Evolutionary conservation across 1,284 basidiomycete species (phyloP), one percentile per base, ranked within the genome.

Genomic region (Tilletia indica): DNA sequence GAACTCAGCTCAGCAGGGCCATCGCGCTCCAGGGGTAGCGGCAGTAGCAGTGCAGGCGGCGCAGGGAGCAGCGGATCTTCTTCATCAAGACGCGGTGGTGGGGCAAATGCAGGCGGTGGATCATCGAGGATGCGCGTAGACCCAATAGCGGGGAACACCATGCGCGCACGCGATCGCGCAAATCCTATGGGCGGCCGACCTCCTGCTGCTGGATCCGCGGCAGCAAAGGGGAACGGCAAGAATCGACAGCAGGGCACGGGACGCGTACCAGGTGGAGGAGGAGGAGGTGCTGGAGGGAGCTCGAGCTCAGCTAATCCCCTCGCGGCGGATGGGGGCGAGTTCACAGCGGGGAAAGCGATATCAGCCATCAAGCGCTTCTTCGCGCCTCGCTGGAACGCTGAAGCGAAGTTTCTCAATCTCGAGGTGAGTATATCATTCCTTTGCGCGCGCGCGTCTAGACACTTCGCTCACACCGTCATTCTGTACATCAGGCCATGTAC

Each of bases 341-440:
- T 34, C 42, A 58, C 48, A 31, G 69, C 51, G 34, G 45, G 47
- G 25, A 72, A 72, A 45, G 61, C 73, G 14, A 68, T 80, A 21
- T 74, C 73, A 3, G 70, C 77, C 38, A 69, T 82, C 71, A 77
- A 74, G 68, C 73, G 74, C 42, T 82, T 81, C 77, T 71, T 82
- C 68, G 71, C 72, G 48, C 76, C 76, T 38, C 70, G 80, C 8
- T 82, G 79, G 79, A 77, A 78, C 48, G 70, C 71, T 1, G 70
- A 73, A 42, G 84, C 86, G 2, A 88, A 87, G 75, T 92, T 91
- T 82, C 87, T 94, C 68, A 92, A 94, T 81, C 89, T 94, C 68
- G 91, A 83, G 67, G 74, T 80, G 71, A 64, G 69, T 72, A 49
- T 38, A 68, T 16, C 25, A 31, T 31, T 31, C 25, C 25, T 31